These are phyloP conservation scores for Boletus rufocinnamomeus DNA, from an alignment of 768 basidiomycete species.

Conservation along the genomic window DNA sequence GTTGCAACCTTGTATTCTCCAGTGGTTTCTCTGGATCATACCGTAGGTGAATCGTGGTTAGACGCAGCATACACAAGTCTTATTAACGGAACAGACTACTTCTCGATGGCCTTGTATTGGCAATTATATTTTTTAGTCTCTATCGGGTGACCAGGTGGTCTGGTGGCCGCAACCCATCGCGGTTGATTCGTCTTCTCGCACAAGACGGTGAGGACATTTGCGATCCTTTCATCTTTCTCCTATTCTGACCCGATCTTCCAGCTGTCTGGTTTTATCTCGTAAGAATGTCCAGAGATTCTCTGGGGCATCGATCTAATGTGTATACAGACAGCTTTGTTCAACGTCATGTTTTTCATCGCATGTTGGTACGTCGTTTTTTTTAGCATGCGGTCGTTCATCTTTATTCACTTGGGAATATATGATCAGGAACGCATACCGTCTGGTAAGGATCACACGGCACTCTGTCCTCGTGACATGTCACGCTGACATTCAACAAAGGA, in stretches of 20 bases:
- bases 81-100: conserved; percentile 11
- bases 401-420: background rate
- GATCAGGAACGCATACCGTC: conserved; percentile 10
- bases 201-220: conserved; percentile 26
- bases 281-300: background rate
- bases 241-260: conserved; percentile 4
- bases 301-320: background rate
- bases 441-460: conserved; percentile 6
- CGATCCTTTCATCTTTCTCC: background rate
- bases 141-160: background rate
- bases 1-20: background rate
- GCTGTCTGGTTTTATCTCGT: conserved; percentile 23
- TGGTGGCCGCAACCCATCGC: background rate
- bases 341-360: conserved; percentile 6
- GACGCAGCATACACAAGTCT: background rate
- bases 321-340: conserved; percentile 10
- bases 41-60: conserved; percentile 9
- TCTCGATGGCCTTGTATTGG: conserved; percentile 18
- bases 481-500: conserved; percentile 12
- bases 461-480: background rate
- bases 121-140: conserved; percentile 8
- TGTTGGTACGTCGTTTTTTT: conserved; percentile 17
- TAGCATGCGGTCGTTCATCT: background rate
- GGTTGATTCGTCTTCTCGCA: conserved; percentile 18
- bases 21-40: conserved; percentile 18